Percentiles rank a stretch among this genome's conserved stretches.
These are phyloP conservation scores for Cercospora zeina DNA, from an alignment of 2,329 filamentous ascomycete genomes.

Conservation along the genomic window DNA sequence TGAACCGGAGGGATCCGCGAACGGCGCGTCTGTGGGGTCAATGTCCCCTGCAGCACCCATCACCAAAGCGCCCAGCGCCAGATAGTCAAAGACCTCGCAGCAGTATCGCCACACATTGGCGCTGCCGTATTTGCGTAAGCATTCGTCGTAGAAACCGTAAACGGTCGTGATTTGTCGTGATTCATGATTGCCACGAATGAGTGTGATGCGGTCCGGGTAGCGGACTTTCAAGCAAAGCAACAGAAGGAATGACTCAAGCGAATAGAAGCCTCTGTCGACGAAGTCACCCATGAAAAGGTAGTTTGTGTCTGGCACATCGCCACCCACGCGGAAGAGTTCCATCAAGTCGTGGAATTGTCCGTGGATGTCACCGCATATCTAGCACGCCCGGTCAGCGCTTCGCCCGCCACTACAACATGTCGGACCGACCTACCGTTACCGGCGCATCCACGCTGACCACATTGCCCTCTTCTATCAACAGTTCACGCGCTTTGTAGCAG, in stretches of 20 bases:
- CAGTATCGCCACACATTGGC: conserved; percentile 96
- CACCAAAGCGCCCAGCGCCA: conserved; percentile 84
- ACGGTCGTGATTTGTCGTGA: conserved; percentile 96
- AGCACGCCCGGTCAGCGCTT: conserved; percentile 22
- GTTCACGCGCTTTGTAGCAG: conserved; percentile 93
- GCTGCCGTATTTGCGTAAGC: conserved; percentile 90
- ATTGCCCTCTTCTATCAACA: conserved; percentile 96
- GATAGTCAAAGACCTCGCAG: conserved; percentile 96
- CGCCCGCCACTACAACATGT: conserved; percentile 1
- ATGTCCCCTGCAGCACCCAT: conserved; percentile 74
- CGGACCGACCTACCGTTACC: conserved; percentile 67
- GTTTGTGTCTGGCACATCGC: conserved; percentile 95
- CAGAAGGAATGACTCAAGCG: conserved; percentile 92
- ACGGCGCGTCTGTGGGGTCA: conserved; percentile 60
- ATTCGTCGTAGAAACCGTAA: conserved; percentile 98
- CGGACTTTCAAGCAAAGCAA: conserved; percentile 94
- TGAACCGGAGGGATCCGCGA: conserved; percentile 51
- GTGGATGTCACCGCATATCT: conserved; percentile 96
- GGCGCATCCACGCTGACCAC: conserved; percentile 93
- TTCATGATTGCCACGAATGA: conserved; percentile 78
- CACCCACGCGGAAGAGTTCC: conserved; percentile 97
- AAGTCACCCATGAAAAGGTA: conserved; percentile 98
- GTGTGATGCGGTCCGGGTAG: conserved; percentile 94
- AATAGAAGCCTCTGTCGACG: conserved; percentile 97
- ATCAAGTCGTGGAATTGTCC: conserved; percentile 99